Evolutionary conservation across 2,329 filamentous ascomycete species (phyloP), one percentile per base, ranked within the genome.

Genomic region (Sclerotinia trifoliorum): DNA sequence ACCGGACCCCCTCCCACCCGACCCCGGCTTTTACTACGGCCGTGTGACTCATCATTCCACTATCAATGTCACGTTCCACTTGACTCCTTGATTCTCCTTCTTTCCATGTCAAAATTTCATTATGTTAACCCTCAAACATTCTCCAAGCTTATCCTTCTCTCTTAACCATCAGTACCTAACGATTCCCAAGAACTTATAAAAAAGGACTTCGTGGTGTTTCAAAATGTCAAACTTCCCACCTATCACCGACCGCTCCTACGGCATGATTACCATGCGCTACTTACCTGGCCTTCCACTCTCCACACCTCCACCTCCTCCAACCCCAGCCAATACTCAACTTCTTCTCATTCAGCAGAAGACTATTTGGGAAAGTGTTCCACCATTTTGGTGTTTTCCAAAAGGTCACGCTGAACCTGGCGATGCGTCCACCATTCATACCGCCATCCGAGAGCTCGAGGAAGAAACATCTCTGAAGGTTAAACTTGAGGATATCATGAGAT

Each of bases 321-420:
- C 60, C 46, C 62, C 67, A 21, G 52, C 42, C n/a, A 74, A 68
- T 24, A 69, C 69, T 6, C 56, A 72, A 66, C 49, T 72, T 55
- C 69, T 73, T 29, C 69, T 73, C 64, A 72, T 73, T 58, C 55
- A 60, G 3, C 70, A 72, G 62, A 70, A 66, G 42, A 70, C 71
- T 11, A 35, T 62, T 21, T 39, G 24, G 39, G 52, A 55, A 19
- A 19, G 32, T 6, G 15, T 21, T n/a, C 46, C 64, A 26, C 42
- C 66, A 19, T 72, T 65, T 65, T 74, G 72, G 71, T 60, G 55
- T 26, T 70, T 74, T 42, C 71, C 72, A 19, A 74, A 74, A 63
- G 71, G 70, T 1, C 70, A 74, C 13, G 52, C 71, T 6, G 71
- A 73, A 60, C 7, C 48, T 3, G 8, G 2, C n/a, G 72, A 74